phyloP scores from a whole-genome alignment of 345 rosid genomes.

The Bruguiera gymnorhiza region DNA sequence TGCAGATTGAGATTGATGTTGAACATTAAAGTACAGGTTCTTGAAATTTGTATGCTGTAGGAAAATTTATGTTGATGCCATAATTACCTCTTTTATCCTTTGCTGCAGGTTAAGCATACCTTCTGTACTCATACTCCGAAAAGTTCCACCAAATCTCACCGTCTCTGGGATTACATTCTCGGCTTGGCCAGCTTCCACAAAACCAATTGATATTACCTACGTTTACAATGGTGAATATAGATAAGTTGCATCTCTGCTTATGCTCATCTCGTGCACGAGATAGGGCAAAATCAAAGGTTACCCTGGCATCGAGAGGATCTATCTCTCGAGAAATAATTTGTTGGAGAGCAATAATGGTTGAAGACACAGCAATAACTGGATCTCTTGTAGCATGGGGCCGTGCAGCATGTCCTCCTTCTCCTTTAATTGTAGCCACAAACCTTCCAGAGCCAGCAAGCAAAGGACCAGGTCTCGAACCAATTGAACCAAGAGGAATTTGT shows the following conservation, averaged over 20 bases:
- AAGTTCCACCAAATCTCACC: slow-evolving; percentile 46
- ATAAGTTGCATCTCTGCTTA: neutral
- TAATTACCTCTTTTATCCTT: slow-evolving; percentile 46
- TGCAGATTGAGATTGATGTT: neutral
- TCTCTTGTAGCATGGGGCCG: slow-evolving; percentile 41
- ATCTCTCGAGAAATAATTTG: slow-evolving; percentile 56
- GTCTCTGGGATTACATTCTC: slow-evolving; percentile 44
- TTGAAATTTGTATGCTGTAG: neutral
- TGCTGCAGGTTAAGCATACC: slow-evolving; percentile 35
- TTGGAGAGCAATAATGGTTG: slow-evolving; percentile 49
- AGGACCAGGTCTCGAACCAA: slow-evolving; percentile 54
- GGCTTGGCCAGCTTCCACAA: slow-evolving; percentile 43
- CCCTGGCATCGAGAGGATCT: slow-evolving; percentile 48
- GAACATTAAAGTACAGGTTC: neutral
- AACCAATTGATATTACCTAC: slow-evolving; percentile 35
- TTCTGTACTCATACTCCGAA: slow-evolving; percentile 44
- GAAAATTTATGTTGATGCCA: neutral
- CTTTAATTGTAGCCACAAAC: slow-evolving; percentile 36
- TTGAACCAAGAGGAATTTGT: slow-evolving; percentile 31
- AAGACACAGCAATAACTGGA: slow-evolving; percentile 44
- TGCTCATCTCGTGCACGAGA: neutral
- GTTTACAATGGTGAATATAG: neutral
- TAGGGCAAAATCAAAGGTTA: slow-evolving; percentile 4
- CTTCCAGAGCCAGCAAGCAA: slow-evolving; percentile 46
- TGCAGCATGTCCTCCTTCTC: slow-evolving; percentile 52